Percentiles rank a stretch among this genome's conserved stretches.
These are phyloP conservation scores for Suhomyces guaymorum DNA, from an alignment of 1,139 yeast genomes.

Conservation along the genomic window DNA sequence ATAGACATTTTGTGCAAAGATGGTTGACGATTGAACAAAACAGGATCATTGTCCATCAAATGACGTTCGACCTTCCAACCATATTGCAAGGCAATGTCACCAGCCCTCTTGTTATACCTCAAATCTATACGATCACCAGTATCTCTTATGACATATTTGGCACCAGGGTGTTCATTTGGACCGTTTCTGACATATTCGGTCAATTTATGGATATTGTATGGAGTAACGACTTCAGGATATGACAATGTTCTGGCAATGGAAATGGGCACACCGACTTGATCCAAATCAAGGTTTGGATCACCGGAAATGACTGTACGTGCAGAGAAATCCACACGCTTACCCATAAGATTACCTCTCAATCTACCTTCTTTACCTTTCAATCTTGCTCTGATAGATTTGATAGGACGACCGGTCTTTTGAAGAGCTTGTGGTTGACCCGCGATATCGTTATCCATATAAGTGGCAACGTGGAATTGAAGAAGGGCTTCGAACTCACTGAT, in stretches of 20 bases:
- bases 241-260: conserved; percentile 94
- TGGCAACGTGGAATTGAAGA: conserved; percentile 97
- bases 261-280: conserved; percentile 98
- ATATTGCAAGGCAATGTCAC: conserved; percentile 94
- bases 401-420: conserved; percentile 98
- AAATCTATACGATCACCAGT: conserved; percentile 98
- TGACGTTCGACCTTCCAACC: conserved; percentile 99
- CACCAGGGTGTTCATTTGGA: conserved; percentile 99
- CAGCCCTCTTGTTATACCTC: conserved; percentile 96
- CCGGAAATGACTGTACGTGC: conserved; percentile 99
- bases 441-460: conserved; percentile 98
- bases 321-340: conserved; percentile 98
- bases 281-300: conserved; percentile 96
- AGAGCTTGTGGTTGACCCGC: conserved; percentile 99
- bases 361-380: conserved; percentile 99
- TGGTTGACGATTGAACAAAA: conserved; percentile 97
- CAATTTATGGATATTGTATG: conserved; percentile 89
- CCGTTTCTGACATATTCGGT: conserved; percentile 96
- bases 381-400: conserved; percentile 97
- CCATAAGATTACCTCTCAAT: conserved; percentile 97
- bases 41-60: conserved; percentile 96
- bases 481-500: conserved; percentile 94
- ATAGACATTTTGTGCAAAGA: conserved; percentile 98
- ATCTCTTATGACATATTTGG: conserved; percentile 95
- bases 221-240: conserved; percentile 97